Evolutionary conservation across 495 filamentous ascomycete genomes (phyloP), one percentile per base, ranked within the genome.

Genomic region (Lentithecium fluviatile): DNA sequence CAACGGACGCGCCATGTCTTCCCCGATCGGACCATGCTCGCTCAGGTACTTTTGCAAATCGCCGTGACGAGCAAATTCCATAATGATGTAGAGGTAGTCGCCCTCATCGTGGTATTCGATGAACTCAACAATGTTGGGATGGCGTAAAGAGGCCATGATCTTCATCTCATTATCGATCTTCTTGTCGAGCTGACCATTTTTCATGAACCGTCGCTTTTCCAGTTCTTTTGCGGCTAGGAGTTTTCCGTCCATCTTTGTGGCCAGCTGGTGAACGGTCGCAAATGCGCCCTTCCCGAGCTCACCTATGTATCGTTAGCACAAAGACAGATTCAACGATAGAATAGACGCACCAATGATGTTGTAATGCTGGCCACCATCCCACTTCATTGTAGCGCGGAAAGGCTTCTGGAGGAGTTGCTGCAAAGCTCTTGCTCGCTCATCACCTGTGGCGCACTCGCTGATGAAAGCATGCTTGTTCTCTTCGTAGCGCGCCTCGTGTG

Each of bases 161-260:
- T 84, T 86, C 84, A 97, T 91, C 73, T 98, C 94, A 63, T 93
- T 96, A 63, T 95, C 87, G 2, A 97, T 85, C 70, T 91, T 93
- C 65, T 87, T 83, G 67, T 92, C 89, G 25, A 91, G 74, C 20
- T 88, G 80, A 38, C 89, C 89, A 69, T 94, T 90, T 70, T 92
- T 95, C 78, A 91, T 88, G 71, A 97, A 92, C 15, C 83, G 81
- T 43, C 85, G 82, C 74, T 95, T 97, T 68, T 95, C 88, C 3
- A 98, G 82, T 67, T 96, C 88, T 69, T 98, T 98, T 2, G 89
- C 89, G 2, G 94, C 94, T 65, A 85, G 93, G 0, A 90, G 83
- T 15, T 84, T 74, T 12, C 94, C 94, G 63, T 90, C 85, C 57
- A 83, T 84, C 70, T 87, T 90, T 29, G 84, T 84, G 1, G 93